phyloP scores from a whole-genome alignment of 371 early-diverging fungal genomes.

The Rhizopus stolonifer region DNA sequence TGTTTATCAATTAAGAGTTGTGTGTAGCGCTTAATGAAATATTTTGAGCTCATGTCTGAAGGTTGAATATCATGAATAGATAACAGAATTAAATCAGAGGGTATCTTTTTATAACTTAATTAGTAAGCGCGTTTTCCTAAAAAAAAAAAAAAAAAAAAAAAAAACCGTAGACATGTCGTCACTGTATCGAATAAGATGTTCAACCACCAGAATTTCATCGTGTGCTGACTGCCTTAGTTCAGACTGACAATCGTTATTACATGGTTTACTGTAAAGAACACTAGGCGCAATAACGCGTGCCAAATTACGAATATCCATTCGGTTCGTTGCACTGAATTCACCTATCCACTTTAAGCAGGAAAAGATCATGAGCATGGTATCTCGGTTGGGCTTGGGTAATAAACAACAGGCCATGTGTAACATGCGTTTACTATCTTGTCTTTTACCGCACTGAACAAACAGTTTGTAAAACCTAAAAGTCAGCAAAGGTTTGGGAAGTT shows the following conservation, averaged over 20 bases:
- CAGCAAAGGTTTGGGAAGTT: slow-evolving; percentile 92
- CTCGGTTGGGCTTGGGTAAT: slow-evolving; percentile 88
- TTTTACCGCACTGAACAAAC: slow-evolving; percentile 71
- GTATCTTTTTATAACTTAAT: slow-evolving; percentile 10
- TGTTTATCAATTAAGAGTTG: slow-evolving; percentile 8
- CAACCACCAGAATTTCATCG: slow-evolving; percentile 72
- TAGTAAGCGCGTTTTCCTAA: neutral
- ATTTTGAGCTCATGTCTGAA: slow-evolving; percentile 11
- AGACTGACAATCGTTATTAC: neutral
- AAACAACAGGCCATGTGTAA: slow-evolving; percentile 81
- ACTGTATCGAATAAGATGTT: slow-evolving; percentile 69
- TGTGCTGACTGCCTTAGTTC: neutral
- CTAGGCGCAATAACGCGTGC: slow-evolving; percentile 94
- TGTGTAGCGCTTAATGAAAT: slow-evolving; percentile 17
- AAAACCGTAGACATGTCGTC: slow-evolving; percentile 71
- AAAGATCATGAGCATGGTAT: slow-evolving; percentile 85
- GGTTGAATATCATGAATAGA: slow-evolving; percentile 13
- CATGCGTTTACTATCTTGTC: slow-evolving; percentile 44
- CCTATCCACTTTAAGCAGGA: slow-evolving; percentile 83
- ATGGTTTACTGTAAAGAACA: slow-evolving; percentile 59
- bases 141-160: neutral
- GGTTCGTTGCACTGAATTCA: slow-evolving; percentile 65
- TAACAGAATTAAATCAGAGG: slow-evolving; percentile 16
- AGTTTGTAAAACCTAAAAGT: slow-evolving; percentile 83
- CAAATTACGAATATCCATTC: slow-evolving; percentile 89